Evolutionary conservation across 768 basidiomycete species (phyloP).

Genomic region (Grammothele lineata): DNA sequence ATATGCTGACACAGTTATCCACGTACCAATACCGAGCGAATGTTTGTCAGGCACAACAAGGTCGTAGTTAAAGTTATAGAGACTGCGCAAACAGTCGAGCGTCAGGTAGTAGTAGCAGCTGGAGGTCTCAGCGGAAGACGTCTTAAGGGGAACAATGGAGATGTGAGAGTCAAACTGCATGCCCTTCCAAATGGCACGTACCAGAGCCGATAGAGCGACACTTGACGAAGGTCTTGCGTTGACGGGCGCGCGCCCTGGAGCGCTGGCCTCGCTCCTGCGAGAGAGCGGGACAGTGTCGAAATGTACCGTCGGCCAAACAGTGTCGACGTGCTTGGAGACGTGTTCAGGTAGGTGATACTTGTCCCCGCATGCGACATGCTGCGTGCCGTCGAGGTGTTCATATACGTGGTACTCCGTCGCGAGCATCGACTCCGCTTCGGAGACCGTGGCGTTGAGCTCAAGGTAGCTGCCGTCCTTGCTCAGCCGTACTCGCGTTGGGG

Average conservation of each 20-base stretch:
- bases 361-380: conserved; percentile 51
- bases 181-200: too few relatives aligned
- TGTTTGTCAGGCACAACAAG: conserved; percentile 19
- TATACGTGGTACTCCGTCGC: conserved; percentile 53
- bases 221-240: not conserved
- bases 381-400: conserved; percentile 46
- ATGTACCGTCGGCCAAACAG: conserved; percentile 69
- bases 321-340: conserved; percentile 55
- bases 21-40: conserved; percentile 26
- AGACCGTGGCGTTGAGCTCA: conserved; percentile 34
- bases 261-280: not conserved
- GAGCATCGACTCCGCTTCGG: conserved; percentile 41
- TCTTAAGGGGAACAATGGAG: too few relatives aligned
- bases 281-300: conserved; percentile 32
- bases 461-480: conserved; percentile 40
- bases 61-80: conserved; percentile 28
- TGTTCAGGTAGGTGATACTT: conserved; percentile 59
- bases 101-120: conserved; percentile 25
- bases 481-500: conserved; percentile 32
- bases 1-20: too few relatives aligned
- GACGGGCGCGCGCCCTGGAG: not conserved
- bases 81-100: conserved; percentile 23
- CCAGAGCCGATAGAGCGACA: too few relatives aligned
- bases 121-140: too few relatives aligned
- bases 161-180: too few relatives aligned